Evolutionary conservation across 2,329 filamentous ascomycete genomes (phyloP).

Genomic region (Trichoderma brevicompactum): DNA sequence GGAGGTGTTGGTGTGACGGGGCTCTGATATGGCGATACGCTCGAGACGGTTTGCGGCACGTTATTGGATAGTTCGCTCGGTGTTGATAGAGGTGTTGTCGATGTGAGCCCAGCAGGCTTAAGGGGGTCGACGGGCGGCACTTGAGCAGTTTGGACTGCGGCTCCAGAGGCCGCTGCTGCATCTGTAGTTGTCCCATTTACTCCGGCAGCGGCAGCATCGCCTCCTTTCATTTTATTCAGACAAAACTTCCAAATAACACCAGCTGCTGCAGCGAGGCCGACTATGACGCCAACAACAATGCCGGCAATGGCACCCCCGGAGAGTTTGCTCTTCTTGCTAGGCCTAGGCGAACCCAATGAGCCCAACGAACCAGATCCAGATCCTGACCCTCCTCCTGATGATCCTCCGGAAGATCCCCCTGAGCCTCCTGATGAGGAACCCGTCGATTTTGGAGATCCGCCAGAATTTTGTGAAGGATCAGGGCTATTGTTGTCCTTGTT

Average conservation of each 20-base stretch:
- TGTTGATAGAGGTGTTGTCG: constrained; percentile 3
- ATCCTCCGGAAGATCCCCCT: not conserved
- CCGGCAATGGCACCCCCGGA: constrained; percentile 20
- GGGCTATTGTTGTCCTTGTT: not conserved
- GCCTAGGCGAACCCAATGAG: not conserved
- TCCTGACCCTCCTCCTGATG: not conserved
- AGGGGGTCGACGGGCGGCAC: not conserved
- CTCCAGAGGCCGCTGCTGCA: not conserved
- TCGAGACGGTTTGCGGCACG: not conserved
- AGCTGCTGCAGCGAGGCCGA: not conserved
- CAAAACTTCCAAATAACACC: constrained; percentile 11
- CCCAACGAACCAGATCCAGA: constrained; percentile 7
- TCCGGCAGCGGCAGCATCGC: not conserved
- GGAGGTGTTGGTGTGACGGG: constrained; percentile 9
- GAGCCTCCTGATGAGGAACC: not conserved
- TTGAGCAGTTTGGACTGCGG: not conserved
- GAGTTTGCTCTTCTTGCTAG: not conserved
- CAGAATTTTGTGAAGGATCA: not conserved
- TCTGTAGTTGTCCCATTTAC: not conserved
- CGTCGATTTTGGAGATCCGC: not conserved
- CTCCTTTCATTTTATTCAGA: constrained; percentile 8
- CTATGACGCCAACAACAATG: constrained; percentile 10
- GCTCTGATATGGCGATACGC: constrained; percentile 12
- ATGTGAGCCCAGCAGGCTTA: not conserved
- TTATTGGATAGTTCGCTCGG: constrained; percentile 6